phyloP scores from a whole-genome alignment of 208 protist genomes.

The Endotrypanum monterogeii region DNA sequence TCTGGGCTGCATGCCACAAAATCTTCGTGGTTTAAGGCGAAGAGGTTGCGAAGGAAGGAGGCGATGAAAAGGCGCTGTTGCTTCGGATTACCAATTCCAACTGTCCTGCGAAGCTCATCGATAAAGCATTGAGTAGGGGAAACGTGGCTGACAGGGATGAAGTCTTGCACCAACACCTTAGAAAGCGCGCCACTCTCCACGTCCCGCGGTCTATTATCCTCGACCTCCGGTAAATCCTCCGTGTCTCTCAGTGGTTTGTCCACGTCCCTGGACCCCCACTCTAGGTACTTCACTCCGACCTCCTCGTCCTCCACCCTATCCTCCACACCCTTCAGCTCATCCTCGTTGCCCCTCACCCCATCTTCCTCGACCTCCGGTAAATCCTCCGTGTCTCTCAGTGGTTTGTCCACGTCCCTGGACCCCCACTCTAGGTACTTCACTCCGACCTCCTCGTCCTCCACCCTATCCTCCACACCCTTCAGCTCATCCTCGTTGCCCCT shows the following conservation, averaged over 20 bases:
- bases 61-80: conserved; percentile 12
- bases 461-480: neutral
- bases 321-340: too few relatives aligned
- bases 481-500: too few relatives aligned
- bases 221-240: neutral
- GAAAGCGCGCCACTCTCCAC: conserved; percentile 26
- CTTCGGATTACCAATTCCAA: conserved; percentile 13
- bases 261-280: conserved; percentile 8
- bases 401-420: neutral
- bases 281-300: conserved; percentile 10
- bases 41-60: conserved; percentile 20
- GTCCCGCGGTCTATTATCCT: conserved; percentile 13
- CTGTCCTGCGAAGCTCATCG: conserved; percentile 12
- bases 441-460: conserved; percentile 14
- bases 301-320: neutral
- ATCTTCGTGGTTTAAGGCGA: conserved; percentile 1
- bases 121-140: conserved; percentile 7
- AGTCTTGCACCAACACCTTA: neutral
- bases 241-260: too few relatives aligned
- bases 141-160: neutral
- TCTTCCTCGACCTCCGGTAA: conserved; percentile 7
- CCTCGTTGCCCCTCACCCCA: neutral
- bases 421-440: neutral
- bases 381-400: neutral
- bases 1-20: conserved; percentile 14